A percentile compares a stretch with the other conserved stretches of the same genome.
Conservation (phyloP, 148 eudicot genomes). For the Agrostemma githago region DNA sequence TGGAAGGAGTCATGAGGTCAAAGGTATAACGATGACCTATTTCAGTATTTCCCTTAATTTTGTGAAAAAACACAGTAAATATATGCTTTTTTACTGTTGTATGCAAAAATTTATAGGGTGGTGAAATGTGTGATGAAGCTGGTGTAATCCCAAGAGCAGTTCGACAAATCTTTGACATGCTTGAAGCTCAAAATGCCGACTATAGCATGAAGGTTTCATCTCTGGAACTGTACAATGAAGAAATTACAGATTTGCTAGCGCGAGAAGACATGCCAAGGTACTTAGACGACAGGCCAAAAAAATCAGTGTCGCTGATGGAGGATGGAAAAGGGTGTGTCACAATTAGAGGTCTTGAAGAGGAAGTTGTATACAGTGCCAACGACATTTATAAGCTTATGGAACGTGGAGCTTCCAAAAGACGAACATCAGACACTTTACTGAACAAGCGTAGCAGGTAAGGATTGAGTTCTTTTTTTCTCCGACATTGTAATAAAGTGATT, state of each 20-base stretch:
- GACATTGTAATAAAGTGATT: neutral
- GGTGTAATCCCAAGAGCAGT: slow-evolving; percentile 91
- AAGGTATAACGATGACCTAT: slow-evolving; percentile 41
- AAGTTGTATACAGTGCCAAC: slow-evolving; percentile 80
- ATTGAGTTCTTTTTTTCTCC: neutral
- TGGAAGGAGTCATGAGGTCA: slow-evolving; percentile 85
- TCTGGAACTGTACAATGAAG: slow-evolving; percentile 85
- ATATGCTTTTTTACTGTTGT: neutral
- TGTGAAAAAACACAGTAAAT: too few species aligned
- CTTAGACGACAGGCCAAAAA: slow-evolving; percentile 61
- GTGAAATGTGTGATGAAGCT: slow-evolving; percentile 76
- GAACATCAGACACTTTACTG: slow-evolving; percentile 72
- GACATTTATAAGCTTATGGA: slow-evolving; percentile 78
- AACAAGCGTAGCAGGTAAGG: slow-evolving; percentile 78
- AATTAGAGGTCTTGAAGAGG: slow-evolving; percentile 87
- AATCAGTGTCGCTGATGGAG: slow-evolving; percentile 69
- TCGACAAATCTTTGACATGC: slow-evolving; percentile 72
- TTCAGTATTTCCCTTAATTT: neutral
- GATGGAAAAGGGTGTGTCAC: slow-evolving; percentile 80
- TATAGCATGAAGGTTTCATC: slow-evolving; percentile 79
- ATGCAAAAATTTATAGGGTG: slow-evolving; percentile 31
- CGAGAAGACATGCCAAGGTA: slow-evolving; percentile 49
- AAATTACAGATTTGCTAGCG: slow-evolving; percentile 66
- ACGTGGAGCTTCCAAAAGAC: slow-evolving; percentile 76
- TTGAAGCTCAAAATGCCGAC: slow-evolving; percentile 80